A percentile compares a stretch with the other conserved stretches of the same genome.
phyloP scores from a whole-genome alignment of 352 stramenopile genomes.

The Phytophthora pini region DNA sequence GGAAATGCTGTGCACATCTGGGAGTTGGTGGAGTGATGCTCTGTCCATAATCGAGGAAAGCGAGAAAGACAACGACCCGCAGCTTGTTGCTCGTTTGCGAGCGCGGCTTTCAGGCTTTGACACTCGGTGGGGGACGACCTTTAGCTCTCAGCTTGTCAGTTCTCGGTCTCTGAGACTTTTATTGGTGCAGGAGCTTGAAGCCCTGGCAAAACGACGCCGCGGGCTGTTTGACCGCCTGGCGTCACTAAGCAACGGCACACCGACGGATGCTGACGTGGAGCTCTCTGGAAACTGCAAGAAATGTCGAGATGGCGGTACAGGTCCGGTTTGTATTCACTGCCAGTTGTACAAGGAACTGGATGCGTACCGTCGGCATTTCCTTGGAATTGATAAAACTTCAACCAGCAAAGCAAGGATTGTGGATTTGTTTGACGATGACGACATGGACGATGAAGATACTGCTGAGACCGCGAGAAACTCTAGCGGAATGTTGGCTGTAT shows the following conservation, averaged over 20 bases:
- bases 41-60: constrained; percentile 42
- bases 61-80: constrained; percentile 15
- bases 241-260: constrained; percentile 43
- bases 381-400: constrained; percentile 52
- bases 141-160: constrained; percentile 56
- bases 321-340: constrained; percentile 71
- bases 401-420: constrained; percentile 16
- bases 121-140: constrained; percentile 54
- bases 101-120: constrained; percentile 49
- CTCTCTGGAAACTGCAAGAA: constrained; percentile 72
- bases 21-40: constrained; percentile 58
- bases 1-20: constrained; percentile 44
- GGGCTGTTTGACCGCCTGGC: constrained; percentile 44
- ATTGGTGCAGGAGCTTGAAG: constrained; percentile 59
- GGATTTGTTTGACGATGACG: constrained; percentile 21
- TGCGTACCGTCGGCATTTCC: constrained; percentile 59
- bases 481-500: constrained; percentile 18
- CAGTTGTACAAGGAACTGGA: constrained; percentile 71
- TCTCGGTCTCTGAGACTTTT: constrained; percentile 53
- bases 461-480: background rate
- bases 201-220: constrained; percentile 42
- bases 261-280: constrained; percentile 55
- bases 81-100: constrained; percentile 53
- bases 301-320: constrained; percentile 63
- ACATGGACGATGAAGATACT: constrained; percentile 21